These are phyloP conservation scores for Chlamydomonas eustigma DNA, from an alignment of 139 green algal genomes.

Conservation along the genomic window DNA sequence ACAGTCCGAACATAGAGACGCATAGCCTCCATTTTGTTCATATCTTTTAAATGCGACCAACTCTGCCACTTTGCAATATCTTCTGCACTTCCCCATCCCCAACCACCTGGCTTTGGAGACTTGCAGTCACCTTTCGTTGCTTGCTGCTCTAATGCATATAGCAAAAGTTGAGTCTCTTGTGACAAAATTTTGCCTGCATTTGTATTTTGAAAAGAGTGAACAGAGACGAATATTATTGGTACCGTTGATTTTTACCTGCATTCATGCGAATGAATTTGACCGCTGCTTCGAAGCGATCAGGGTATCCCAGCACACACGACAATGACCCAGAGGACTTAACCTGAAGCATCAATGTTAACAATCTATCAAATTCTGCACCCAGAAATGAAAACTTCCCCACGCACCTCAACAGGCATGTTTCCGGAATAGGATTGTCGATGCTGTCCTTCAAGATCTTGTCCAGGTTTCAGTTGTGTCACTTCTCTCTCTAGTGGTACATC, in stretches of 20 bases:
- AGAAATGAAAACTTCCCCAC: too few species aligned
- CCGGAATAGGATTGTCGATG: too few species aligned
- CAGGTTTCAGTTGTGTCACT: too few species aligned
- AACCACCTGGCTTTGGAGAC: constrained; percentile 79
- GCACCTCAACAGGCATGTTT: too few species aligned
- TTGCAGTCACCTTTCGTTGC: constrained; percentile 73
- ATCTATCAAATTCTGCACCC: too few species aligned
- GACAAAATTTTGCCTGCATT: constrained; percentile 44
- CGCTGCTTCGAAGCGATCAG: constrained; percentile 8
- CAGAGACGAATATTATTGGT: too few species aligned
- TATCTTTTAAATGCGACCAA: constrained; percentile 68
- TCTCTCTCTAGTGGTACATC: too few species aligned
- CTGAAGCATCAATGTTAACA: too few species aligned
- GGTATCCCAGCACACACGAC: constrained; percentile 4
- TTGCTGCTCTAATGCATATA: constrained; percentile 87
- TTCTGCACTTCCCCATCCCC: constrained; percentile 62
- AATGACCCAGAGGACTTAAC: not conserved
- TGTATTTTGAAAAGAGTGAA: too few species aligned
- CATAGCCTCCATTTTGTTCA: constrained; percentile 88
- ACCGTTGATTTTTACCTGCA: not conserved
- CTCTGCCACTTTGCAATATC: constrained; percentile 73
- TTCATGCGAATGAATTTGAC: constrained; percentile 1
- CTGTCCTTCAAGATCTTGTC: too few species aligned
- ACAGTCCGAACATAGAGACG: constrained; percentile 86
- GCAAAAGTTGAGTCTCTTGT: constrained; percentile 71